Conservation (phyloP, 306 rosid species). For the Vigna mungo region DNA sequence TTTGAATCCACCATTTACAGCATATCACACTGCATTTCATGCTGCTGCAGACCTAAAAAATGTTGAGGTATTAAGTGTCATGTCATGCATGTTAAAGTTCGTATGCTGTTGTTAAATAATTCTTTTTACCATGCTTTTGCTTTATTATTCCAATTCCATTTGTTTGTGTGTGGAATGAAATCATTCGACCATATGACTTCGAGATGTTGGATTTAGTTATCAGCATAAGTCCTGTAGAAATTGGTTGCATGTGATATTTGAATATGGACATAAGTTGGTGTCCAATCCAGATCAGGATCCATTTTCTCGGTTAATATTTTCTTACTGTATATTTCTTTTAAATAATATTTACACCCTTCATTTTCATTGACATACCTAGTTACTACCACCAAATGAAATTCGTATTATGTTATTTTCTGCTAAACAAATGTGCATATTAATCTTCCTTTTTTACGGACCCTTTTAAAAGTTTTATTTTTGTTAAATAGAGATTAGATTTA, state of each 20-base stretch:
- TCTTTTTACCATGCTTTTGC: slow-evolving; percentile 28
- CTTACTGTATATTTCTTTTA: no score
- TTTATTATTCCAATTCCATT: slow-evolving; percentile 9
- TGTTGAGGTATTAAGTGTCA: slow-evolving; percentile 66
- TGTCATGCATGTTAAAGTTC: slow-evolving; percentile 22
- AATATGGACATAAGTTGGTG: slow-evolving; percentile 23
- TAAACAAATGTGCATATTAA: no score
- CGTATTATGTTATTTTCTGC: no score
- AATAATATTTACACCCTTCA: no score
- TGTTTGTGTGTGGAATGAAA: slow-evolving; percentile 25
- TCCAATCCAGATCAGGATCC: background rate
- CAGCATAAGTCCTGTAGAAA: slow-evolving; percentile 18
- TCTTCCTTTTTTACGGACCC: no score
- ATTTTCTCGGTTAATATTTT: no score
- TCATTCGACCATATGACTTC: slow-evolving; percentile 13
- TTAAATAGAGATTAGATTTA: no score
- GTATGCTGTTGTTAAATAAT: slow-evolving; percentile 20
- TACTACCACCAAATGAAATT: no score
- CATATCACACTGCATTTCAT: slow-evolving; percentile 83
- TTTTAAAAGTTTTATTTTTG: no score
- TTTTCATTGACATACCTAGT: no score
- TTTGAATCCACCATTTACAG: slow-evolving; percentile 55
- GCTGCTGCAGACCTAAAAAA: slow-evolving; percentile 83
- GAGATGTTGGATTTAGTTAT: slow-evolving; percentile 28
- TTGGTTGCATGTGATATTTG: slow-evolving; percentile 26